A percentile compares a stretch with the other conserved stretches of the same genome.
These are phyloP conservation scores for Lantana camara DNA, from an alignment of 257 asterid species.

Conservation along the genomic window DNA sequence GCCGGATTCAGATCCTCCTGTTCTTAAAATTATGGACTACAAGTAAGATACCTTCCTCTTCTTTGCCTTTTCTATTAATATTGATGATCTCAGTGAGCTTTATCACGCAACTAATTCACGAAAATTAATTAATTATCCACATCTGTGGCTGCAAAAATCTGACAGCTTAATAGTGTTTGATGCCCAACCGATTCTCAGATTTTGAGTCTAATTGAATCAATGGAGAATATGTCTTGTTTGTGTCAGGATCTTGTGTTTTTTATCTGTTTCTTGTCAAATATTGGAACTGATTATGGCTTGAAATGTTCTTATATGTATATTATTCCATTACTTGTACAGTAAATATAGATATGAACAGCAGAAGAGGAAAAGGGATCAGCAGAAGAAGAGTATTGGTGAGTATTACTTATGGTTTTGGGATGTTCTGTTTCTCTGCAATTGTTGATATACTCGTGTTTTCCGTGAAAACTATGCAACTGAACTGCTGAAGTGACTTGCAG, in stretches of 20 bases:
- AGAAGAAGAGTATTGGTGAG: slow-evolving; percentile 84
- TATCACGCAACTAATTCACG: neutral
- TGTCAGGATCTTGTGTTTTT: neutral
- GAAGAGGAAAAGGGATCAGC: slow-evolving; percentile 95
- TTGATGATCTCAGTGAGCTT: slow-evolving; percentile 14
- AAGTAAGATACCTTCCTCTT: slow-evolving; percentile 52
- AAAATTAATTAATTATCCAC: slow-evolving; percentile 3
- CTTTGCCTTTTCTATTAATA: slow-evolving; percentile 3
- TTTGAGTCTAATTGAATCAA: neutral
- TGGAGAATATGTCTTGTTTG: slow-evolving; percentile 14
- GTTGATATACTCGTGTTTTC: slow-evolving; percentile 17
- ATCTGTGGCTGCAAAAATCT: neutral
- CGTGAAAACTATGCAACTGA: slow-evolving; percentile 28
- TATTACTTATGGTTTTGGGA: slow-evolving; percentile 22
- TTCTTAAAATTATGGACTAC: slow-evolving; percentile 91
- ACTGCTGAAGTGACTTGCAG: slow-evolving; percentile 51
- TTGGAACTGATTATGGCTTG: slow-evolving; percentile 9
- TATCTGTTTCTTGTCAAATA: neutral
- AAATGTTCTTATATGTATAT: slow-evolving; percentile 3
- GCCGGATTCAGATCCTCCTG: slow-evolving; percentile 97
- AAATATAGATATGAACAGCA: slow-evolving; percentile 88
- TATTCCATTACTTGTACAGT: slow-evolving; percentile 44
- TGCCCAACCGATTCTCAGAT: slow-evolving; percentile 11
- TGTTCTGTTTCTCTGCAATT: slow-evolving; percentile 9
- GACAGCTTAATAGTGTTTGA: neutral